Conservation (phyloP, 192 early-diverging fungal species). For the Chytriomyces confervae region DNA sequence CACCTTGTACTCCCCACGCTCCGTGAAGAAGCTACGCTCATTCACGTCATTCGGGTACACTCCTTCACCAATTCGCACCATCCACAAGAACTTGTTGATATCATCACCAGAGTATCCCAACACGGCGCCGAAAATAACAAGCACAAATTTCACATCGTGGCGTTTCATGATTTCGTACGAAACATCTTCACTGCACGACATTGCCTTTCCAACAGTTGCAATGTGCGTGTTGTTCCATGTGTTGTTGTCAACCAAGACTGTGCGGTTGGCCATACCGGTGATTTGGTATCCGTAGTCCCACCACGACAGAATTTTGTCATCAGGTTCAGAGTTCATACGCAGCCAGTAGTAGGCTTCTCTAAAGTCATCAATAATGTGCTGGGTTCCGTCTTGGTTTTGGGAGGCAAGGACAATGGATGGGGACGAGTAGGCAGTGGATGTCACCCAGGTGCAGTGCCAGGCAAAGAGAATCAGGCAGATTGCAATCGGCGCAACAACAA, state of each 20-base stretch:
- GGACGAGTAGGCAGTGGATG: constrained; percentile 96
- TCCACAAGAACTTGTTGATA: constrained; percentile 99
- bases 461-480: constrained; percentile 86
- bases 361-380: constrained; percentile 99
- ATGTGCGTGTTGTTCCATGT: constrained; percentile 99
- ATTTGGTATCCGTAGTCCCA: constrained; percentile 99
- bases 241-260: constrained; percentile 99
- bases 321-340: constrained; percentile 89
- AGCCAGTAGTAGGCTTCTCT: constrained; percentile 99
- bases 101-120: constrained; percentile 99
- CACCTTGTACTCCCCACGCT: constrained; percentile 88
- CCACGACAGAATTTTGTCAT: constrained; percentile 98
- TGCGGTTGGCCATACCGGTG: constrained; percentile 97
- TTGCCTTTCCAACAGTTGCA: constrained; percentile 94
- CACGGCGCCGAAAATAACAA: constrained; percentile 95
- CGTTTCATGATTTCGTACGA: constrained; percentile 88
- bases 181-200: constrained; percentile 89
- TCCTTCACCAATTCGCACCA: constrained; percentile 98
- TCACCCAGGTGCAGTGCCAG: constrained; percentile 99
- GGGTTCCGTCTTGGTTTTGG: constrained; percentile 83
- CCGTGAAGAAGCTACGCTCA: constrained; percentile 88
- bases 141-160: constrained; percentile 96
- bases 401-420: constrained; percentile 98
- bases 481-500: constrained; percentile 65
- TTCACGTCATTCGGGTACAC: constrained; percentile 95